Evolutionary conservation across 768 basidiomycete genomes (phyloP), one percentile per base, ranked within the genome.

Genomic region (Podaxis sp.): DNA sequence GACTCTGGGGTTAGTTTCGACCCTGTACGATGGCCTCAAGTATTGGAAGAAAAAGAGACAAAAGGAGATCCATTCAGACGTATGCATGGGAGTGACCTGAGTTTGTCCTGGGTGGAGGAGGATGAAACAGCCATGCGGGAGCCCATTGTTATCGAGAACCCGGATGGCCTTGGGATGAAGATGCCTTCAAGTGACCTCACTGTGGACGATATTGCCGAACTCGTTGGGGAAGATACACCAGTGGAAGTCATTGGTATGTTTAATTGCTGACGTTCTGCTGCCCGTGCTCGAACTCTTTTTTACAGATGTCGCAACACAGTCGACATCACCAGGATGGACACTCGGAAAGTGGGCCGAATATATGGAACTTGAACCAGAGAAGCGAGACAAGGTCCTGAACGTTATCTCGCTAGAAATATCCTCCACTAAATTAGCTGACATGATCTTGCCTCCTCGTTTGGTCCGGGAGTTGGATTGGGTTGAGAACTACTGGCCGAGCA

Each of bases 381-480:
- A 82, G 49, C 85, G 91, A 58, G 93, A 96, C 71, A 96, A 93
- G 73, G 87, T 97, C 37, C 86, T 89, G 65, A 99, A 99, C 70
- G 94, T 99, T 33, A 99, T 99, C 60, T 95, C 93, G 2, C 78
- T 99, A 55, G 96, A 99, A 73, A 89, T 99, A 26, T 93, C 93
- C 1, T 93, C 92, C 6, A 95, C 93, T 2, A 78, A 84, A 56
- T 80, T 99, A 6, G 90, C 89, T 8, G 85, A 91, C 66, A 82
- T 83, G 72, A 87, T 99, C 24, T 75, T 87, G 2, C 95, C 95
- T 3, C 96, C 96, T 2, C 84, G 85, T 64, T 74, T 98, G 24
- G 91, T 93, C 40, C 82, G 91, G 57, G 93, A 98, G 60, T 73
- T 98, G 66, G 97, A 98, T 69, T 99, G 96, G 96, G 96, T 98